Conservation (phyloP, 2,329 filamentous ascomycete genomes). For the Diaporthe sp. region DNA sequence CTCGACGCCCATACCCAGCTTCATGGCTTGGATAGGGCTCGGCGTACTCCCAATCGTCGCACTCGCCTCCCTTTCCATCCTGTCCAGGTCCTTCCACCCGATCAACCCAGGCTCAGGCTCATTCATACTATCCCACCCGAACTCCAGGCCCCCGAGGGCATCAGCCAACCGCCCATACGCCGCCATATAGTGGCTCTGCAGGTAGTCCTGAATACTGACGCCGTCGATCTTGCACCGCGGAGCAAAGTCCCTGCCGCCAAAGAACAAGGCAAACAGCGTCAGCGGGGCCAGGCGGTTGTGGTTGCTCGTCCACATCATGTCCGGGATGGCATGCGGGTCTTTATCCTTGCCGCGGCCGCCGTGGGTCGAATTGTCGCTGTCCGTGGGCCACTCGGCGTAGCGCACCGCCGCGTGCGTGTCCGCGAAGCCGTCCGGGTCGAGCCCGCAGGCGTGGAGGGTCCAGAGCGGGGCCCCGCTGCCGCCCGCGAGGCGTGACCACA, state of each 20-base stretch:
- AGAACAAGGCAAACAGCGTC: conserved; percentile 40
- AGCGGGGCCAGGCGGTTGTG: conserved; percentile 38
- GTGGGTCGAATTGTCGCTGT: conserved; percentile 21
- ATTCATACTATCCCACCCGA: conserved; percentile 41
- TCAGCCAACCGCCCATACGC: conserved; percentile 37
- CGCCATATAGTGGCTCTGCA: conserved; percentile 39
- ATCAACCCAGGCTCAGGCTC: conserved; percentile 40
- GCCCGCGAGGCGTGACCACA: conserved; percentile 40
- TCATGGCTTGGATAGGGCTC: conserved; percentile 38
- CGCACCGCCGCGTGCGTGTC: conserved; percentile 39
- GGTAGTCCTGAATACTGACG: conserved; percentile 41
- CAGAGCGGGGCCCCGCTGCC: conserved; percentile 41
- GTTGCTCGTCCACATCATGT: conserved; percentile 43
- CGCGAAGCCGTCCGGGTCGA: conserved; percentile 38
- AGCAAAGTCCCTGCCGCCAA: conserved; percentile 38
- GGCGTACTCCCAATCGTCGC: conserved; percentile 40
- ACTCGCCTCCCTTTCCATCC: conserved; percentile 36
- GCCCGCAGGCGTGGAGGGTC: conserved; percentile 41
- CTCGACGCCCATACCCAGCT: conserved; percentile 36
- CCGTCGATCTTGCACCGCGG: conserved; percentile 38
- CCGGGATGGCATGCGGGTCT: conserved; percentile 39
- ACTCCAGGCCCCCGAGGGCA: conserved; percentile 36
- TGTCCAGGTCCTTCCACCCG: conserved; percentile 35
- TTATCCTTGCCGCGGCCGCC: conserved; percentile 33
- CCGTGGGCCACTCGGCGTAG: conserved; percentile 39